Evolutionary conservation across 345 rosid genomes (phyloP).

Genomic region (Erysimum cheiranthoides): DNA sequence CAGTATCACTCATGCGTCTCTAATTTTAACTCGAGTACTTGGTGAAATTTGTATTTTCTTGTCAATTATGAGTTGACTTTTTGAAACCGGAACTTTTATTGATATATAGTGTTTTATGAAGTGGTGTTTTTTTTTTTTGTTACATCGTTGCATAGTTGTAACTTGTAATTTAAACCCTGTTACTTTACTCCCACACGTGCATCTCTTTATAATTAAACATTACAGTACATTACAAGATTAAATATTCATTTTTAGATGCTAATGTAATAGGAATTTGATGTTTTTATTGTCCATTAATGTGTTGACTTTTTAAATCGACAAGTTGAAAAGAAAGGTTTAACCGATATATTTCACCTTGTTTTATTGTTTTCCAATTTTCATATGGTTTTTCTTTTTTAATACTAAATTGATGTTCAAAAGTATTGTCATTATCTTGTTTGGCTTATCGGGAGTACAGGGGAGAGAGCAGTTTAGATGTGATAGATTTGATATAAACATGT

Average conservation of each 20-base stretch:
- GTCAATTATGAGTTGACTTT: constrained; percentile 37
- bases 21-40: neutral
- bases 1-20: constrained; percentile 17
- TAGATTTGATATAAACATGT: constrained; percentile 52
- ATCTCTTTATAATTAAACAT: neutral
- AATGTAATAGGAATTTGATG: neutral
- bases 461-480: constrained; percentile 55
- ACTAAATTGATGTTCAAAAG: neutral
- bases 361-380: neutral
- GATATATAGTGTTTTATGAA: neutral
- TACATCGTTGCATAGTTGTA: neutral
- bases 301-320: constrained; percentile 36
- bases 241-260: neutral
- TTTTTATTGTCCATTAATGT: neutral
- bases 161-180: neutral
- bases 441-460: constrained; percentile 27
- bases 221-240: neutral
- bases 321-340: constrained; percentile 33
- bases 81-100: neutral
- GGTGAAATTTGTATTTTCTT: neutral
- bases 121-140: too few species aligned
- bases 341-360: constrained; percentile 17
- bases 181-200: constrained; percentile 16
- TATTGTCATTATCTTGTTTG: constrained; percentile 32
- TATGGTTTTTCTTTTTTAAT: neutral